Evolutionary conservation across 2,329 filamentous ascomycete species (phyloP).

Genomic region (Sclerotinia subarctica): DNA sequence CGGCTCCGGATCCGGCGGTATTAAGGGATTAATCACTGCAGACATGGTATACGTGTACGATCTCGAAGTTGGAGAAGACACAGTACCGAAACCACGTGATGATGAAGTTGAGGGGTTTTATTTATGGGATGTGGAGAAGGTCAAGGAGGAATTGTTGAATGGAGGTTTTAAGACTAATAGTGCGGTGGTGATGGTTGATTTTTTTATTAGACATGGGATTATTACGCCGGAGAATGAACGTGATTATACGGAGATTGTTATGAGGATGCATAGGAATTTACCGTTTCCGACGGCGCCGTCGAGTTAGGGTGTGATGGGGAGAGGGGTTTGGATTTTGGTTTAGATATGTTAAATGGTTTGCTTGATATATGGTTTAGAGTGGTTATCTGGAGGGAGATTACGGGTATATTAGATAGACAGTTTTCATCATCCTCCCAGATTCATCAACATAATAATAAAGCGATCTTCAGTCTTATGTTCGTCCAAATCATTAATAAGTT

Average conservation of each 20-base stretch:
- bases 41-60: conserved; percentile 76
- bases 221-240: conserved; percentile 67
- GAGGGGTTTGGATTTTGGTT: background rate
- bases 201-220: conserved; percentile 73
- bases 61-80: conserved; percentile 56
- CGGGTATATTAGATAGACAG: too few species aligned
- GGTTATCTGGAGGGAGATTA: background rate
- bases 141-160: conserved; percentile 58
- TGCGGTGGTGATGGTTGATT: conserved; percentile 73
- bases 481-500: too few species aligned
- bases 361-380: background rate
- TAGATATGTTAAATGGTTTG: background rate
- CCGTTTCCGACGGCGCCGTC: conserved; percentile 13
- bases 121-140: conserved; percentile 57
- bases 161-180: conserved; percentile 85
- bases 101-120: conserved; percentile 75
- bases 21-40: conserved; percentile 59
- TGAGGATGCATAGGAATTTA: conserved; percentile 17
- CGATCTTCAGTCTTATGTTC: too few species aligned
- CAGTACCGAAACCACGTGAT: conserved; percentile 65
- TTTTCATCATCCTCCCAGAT: too few species aligned
- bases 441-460: too few species aligned
- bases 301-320: background rate
- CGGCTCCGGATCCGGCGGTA: conserved; percentile 49
- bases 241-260: conserved; percentile 13